phyloP scores from a whole-genome alignment of 345 rosid species.

The Populus ilicifolia region DNA sequence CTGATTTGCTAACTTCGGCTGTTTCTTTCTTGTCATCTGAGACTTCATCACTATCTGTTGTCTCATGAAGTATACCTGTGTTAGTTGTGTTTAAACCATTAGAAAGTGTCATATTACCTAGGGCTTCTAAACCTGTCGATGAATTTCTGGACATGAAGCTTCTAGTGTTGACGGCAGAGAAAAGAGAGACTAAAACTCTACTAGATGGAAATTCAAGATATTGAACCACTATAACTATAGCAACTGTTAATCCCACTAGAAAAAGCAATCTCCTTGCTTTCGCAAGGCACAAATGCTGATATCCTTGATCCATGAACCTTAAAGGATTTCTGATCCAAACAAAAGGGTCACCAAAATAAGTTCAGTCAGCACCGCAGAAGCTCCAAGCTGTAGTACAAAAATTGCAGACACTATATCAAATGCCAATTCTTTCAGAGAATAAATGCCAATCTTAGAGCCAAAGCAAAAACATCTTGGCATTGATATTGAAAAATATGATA shows the following conservation, averaged over 20 bases:
- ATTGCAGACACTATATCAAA: too few species aligned
- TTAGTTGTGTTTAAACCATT: constrained; percentile 25
- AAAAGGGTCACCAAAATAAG: not conserved
- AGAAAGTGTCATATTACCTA: constrained; percentile 8
- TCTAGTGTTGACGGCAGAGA: constrained; percentile 37
- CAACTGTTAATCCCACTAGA: constrained; percentile 33
- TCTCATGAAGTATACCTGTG: constrained; percentile 19
- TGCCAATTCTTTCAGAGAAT: not conserved
- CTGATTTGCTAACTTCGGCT: not conserved
- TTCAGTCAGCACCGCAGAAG: not conserved
- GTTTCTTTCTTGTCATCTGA: not conserved
- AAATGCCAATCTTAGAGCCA: not conserved
- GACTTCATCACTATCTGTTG: constrained; percentile 11
- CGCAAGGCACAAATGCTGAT: constrained; percentile 34
- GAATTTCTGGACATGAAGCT: not conserved
- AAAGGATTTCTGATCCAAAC: not conserved
- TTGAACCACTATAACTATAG: constrained; percentile 39
- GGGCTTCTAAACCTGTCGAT: constrained; percentile 6
- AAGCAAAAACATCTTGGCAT: too few species aligned
- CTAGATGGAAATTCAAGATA: constrained; percentile 53
- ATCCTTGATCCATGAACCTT: constrained; percentile 40
- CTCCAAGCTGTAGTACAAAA: not conserved
- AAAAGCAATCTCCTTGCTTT: constrained; percentile 47
- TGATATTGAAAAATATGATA: too few species aligned
- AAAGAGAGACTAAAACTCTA: constrained; percentile 35